phyloP scores from a whole-genome alignment of 2,329 filamentous ascomycete genomes.

The Colletotrichum sp. region DNA sequence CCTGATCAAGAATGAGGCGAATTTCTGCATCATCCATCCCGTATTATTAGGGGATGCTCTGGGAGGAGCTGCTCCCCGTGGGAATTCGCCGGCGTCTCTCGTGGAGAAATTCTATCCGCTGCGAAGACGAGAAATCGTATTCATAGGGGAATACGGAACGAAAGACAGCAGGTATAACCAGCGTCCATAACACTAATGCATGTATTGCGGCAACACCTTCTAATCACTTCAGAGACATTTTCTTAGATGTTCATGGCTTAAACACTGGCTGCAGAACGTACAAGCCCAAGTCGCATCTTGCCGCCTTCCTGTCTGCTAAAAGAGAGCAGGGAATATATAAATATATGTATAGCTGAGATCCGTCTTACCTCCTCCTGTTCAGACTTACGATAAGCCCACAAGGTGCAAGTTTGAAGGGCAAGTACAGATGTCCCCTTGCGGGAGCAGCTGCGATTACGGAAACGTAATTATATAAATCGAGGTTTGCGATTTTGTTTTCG shows the following conservation, averaged over 20 bases:
- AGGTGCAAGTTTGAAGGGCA: fast-evolving
- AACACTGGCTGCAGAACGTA: too few species aligned
- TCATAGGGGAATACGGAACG: background rate
- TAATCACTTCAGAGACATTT: background rate
- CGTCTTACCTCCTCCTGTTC: background rate
- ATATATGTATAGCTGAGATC: background rate
- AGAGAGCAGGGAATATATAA: background rate
- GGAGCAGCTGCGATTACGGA: background rate
- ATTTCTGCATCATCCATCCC: background rate
- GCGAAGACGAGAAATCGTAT: fast-evolving
- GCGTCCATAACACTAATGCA: fast-evolving
- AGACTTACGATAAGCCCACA: fast-evolving
- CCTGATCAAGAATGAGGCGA: background rate
- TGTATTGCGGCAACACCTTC: background rate
- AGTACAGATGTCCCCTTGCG: background rate
- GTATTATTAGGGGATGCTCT: background rate
- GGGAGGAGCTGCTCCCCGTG: background rate
- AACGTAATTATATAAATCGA: background rate
- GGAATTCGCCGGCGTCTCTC: fast-evolving
- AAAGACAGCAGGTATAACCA: background rate
- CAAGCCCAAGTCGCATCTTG: too few species aligned
- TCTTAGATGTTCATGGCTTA: background rate
- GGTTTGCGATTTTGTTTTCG: background rate
- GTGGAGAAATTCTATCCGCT: background rate
- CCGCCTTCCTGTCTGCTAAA: background rate